Evolutionary conservation across 1,284 basidiomycete genomes (phyloP).

Genomic region (Xerocomus amazonicus): DNA sequence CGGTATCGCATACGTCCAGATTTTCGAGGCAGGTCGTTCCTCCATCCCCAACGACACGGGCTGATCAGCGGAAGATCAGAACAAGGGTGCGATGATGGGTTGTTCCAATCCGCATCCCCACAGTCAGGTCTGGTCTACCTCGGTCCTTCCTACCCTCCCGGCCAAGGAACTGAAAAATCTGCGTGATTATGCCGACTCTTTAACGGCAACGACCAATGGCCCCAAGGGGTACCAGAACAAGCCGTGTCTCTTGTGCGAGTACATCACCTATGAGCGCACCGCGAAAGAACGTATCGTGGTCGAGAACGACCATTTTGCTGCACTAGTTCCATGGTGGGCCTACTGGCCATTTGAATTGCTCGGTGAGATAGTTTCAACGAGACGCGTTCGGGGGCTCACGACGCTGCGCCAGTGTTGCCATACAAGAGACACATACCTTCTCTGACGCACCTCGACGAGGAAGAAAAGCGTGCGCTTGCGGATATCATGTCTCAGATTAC

Average conservation of each 20-base stretch:
- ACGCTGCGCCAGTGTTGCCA: conserved; percentile 59
- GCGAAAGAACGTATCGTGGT: conserved; percentile 66
- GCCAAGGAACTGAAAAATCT: conserved; percentile 63
- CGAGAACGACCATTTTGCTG: conserved; percentile 79
- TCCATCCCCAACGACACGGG: neutral
- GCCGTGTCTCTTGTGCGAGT: conserved; percentile 82
- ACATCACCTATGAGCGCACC: conserved; percentile 69
- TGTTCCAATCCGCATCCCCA: conserved; percentile 96
- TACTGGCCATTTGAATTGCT: conserved; percentile 93
- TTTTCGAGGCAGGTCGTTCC: conserved; percentile 67
- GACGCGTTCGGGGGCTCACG: conserved; percentile 6
- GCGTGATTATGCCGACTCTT: conserved; percentile 48
- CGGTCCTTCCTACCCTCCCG: conserved; percentile 70
- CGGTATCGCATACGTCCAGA: conserved; percentile 80
- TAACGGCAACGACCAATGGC: conserved; percentile 39
- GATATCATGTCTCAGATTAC: conserved; percentile 64
- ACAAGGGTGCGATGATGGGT: conserved; percentile 95
- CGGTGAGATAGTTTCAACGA: conserved; percentile 39
- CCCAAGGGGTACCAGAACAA: conserved; percentile 56
- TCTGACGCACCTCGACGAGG: conserved; percentile 54
- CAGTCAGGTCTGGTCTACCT: conserved; percentile 88
- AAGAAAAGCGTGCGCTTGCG: conserved; percentile 66
- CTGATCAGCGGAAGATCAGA: conserved; percentile 44
- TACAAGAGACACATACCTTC: conserved; percentile 76
- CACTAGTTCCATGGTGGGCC: conserved; percentile 95